These are phyloP conservation scores for Helicostylum pulchrum DNA, from an alignment of 192 early-diverging fungal species.

Conservation along the genomic window DNA sequence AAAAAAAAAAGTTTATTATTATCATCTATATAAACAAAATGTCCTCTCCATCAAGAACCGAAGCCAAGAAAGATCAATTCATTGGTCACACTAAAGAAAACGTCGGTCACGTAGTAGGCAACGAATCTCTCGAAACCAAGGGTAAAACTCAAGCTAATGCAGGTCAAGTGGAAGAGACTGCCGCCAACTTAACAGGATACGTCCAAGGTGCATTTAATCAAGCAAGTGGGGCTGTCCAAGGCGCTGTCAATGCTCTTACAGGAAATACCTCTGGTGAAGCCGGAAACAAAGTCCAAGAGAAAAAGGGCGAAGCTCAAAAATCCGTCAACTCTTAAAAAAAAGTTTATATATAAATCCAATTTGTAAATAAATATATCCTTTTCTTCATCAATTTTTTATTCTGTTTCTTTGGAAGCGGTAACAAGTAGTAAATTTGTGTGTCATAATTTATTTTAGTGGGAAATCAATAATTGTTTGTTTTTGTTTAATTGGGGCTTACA, in stretches of 20 bases:
- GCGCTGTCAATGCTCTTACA: conserved; percentile 18
- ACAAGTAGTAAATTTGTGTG: no score
- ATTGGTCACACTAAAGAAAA: conserved; percentile 36
- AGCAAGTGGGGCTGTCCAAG: conserved; percentile 28
- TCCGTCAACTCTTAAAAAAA: conserved; percentile 13
- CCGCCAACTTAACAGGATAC: conserved; percentile 20
- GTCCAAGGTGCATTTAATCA: conserved; percentile 30
- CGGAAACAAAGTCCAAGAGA: conserved; percentile 13
- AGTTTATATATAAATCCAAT: no score
- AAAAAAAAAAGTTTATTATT: no score
- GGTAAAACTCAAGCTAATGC: conserved; percentile 32
- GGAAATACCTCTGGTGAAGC: conserved; percentile 10
- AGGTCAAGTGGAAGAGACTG: conserved; percentile 23
- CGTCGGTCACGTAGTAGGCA: conserved; percentile 35
- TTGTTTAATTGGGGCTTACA: no score
- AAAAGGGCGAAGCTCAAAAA: conserved; percentile 22
- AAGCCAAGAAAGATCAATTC: conserved; percentile 29
- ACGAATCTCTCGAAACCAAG: conserved; percentile 24
- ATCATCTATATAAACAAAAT: no score
- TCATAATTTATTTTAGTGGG: no score
- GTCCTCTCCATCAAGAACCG: conserved; percentile 17
- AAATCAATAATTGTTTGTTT: no score
- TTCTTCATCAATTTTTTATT: no score
- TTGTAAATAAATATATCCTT: no score
- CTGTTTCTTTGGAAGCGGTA: no score